Evolutionary conservation across 1,284 basidiomycete species (phyloP), one percentile per base, ranked within the genome.

Genomic region (Waitea zeae): DNA sequence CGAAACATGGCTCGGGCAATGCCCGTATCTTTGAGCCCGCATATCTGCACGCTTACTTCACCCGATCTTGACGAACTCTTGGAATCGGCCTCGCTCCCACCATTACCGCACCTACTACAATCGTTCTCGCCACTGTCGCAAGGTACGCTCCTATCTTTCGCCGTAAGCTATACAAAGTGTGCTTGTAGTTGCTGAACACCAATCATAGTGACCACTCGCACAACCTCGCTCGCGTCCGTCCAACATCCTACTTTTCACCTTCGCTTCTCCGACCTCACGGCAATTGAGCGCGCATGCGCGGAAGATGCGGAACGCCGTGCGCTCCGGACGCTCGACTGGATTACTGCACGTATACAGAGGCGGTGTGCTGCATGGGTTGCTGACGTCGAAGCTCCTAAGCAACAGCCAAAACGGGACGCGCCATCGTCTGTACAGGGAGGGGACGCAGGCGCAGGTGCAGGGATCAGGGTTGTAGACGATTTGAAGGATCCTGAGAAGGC

Each of bases 51-150:
- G 14, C 45, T 80, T 28, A 60, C 72, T 3, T 81, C 80, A 2
- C 61, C 64, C 30, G 81, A 86, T 54, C 64, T 86, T 19, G 53
- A 57, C 33, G 62, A 69, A 17, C 58, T 82, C 26, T 53, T 86
- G 31, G 50, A 58, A 26, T 48, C 59, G 3, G 61, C 70, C 5
- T 64, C 66, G 1, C 54, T 86, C 11, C 81, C 81, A 1, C 59
- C 71, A 17, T 52, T 86, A 12, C 67, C 70, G 18, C 61, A 76
- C 43, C 65, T 86, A 33, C 59, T 86, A 14, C 80, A 84, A 48
- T 80, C 79, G 5, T 86, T 86, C 47, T 79, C 80, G 2, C 81
- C 82, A n/a, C 57, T 86, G 35, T 71, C 78, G 3, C 71, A 81
- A 62, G 77, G 81, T 79, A 51, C 36, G 51, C n/a, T n/a, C n/a